Base-by-base conservation (phyloP, 2,329 filamentous ascomycete species). In the Trichoderma sp. region DNA sequence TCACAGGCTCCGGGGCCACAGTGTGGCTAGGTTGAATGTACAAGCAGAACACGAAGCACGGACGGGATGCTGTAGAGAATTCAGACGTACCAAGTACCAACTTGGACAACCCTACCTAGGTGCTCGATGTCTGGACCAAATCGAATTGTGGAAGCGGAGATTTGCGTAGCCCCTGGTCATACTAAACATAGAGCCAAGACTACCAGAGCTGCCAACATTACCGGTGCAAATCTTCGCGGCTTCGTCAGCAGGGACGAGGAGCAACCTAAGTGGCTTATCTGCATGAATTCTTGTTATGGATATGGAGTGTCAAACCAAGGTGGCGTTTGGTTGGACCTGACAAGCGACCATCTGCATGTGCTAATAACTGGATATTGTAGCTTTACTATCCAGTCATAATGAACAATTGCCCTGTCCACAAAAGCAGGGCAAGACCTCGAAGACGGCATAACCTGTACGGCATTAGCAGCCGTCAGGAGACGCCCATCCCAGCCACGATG, bases 111-210 rank as follows among this genome's bases (percentile, higher is more conserved):
- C 59, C 33, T 72, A 60, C 68, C 67, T 45, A 35, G 60, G 60
- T 63, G 60, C 29, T 63, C 31, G 60, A 63, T 65, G 60, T 63
- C 59, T 64, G 60, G 38, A 33, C 60, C 60, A 18, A 29, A 65
- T 56, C 60, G 31, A 73, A 73, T n/a, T 65, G 60, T 31, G 41
- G 71, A 65, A 73, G 71, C 71, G 71, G 71, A 73, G 71, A 73
- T 64, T 73, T 53, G 71, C 71, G 24, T 73, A 73, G 71, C 71
- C 71, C 71, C 71, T 64, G 60, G 59, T 56, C 60, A 53, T 64
- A 38, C 71, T 73, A 73, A 65, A 62, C 41, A 38, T 65, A 65
- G 71, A 65, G 71, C 71, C 59, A 72, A 72, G 69, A n/a, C 66
- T 59, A 33, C 59, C n/a, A 64, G 21, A 63, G 59, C 69, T 72